Base-by-base conservation (phyloP, 2,329 filamentous ascomycete species). In the Dryadomyces sulphureus region DNA sequence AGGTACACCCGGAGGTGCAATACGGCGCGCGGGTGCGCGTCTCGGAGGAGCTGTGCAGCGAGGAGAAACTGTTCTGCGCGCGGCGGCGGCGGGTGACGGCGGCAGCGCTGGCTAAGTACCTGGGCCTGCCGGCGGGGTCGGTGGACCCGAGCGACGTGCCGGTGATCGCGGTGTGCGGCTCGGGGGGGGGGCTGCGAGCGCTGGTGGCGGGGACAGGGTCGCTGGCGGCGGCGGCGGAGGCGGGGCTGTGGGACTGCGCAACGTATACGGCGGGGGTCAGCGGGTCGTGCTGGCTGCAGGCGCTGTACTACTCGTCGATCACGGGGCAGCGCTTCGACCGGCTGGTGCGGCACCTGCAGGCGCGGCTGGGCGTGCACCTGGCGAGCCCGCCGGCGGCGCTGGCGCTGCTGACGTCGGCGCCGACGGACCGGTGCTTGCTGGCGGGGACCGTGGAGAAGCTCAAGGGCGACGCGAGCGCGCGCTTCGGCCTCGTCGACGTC, bases 221-320 rank as follows among this genome's bases (percentile, higher is more conserved):
- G 0, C 81, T 93, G 50, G 69, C 92, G 9, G 89, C 88, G 3
- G 75, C 87, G 0, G 78, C 87, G 49, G 84, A 95, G 59, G 83
- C 84, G 48, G 92, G 92, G 0, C 68, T 98, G 0, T 93, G 94
- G 59, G 89, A 95, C 62, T 96, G 92, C 59, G 75, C 86, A 11
- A 96, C 89, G 1, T 98, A 98, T 57, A 94, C 88, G 0, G 87
- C 90, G 5, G 92, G 92, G 1, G 92, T 98, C 42, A 95, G 88
- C 58, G 92, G 92, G 0, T 93, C 85, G 52, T 96, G 92, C 61
- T 98, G 92, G 92, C 71, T 96, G 6, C 90, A 96, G 60, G 72
- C 84, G 0, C 70, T 98, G 4, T 94, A 85, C 59, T 80, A 92
- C 57, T 90, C 86, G 0, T 85, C 86, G 1, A 72, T 96, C 47